phyloP scores from a whole-genome alignment of 2,329 filamentous ascomycete genomes.

The Bipolaris victoriae region DNA sequence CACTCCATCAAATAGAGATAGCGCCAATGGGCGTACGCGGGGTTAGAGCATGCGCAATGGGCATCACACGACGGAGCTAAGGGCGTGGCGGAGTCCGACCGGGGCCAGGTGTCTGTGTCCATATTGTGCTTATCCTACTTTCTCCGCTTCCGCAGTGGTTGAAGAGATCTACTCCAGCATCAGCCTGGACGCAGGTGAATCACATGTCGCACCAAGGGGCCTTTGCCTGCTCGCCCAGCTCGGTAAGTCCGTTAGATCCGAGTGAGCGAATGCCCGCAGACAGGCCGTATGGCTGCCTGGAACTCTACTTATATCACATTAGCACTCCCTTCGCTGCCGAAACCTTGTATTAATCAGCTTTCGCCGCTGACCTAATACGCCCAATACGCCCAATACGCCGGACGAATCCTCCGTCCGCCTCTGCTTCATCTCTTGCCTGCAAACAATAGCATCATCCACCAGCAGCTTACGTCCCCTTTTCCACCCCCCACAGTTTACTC shows the following conservation, averaged over 20 bases:
- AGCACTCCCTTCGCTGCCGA: constrained; percentile 12
- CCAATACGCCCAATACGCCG: constrained; percentile 16
- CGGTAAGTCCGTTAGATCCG: constrained; percentile 2
- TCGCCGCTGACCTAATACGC: constrained; percentile 21
- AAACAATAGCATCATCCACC: constrained; percentile 6
- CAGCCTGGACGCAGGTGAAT: not conserved
- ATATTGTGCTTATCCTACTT: too few relatives aligned
- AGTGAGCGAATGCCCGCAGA: constrained; percentile 4
- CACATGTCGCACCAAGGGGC: constrained; percentile 4
- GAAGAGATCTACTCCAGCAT: too few relatives aligned
- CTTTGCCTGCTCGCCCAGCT: not conserved
- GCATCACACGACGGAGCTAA: too few relatives aligned
- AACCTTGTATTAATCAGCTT: constrained; percentile 19
- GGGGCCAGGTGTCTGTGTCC: too few relatives aligned
- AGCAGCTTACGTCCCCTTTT: constrained; percentile 12
- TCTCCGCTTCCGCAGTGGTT: too few relatives aligned
- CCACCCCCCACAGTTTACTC: not conserved
- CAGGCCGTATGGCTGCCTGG: constrained; percentile 19
- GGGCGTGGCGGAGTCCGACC: too few relatives aligned
- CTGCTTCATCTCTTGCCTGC: constrained; percentile 7
- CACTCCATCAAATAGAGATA: not conserved
- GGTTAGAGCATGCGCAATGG: not conserved
- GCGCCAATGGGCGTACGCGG: not conserved
- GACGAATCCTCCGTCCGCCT: constrained; percentile 22
- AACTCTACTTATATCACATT: not conserved